These are phyloP conservation scores for Thalassiosira mediterranea DNA, from an alignment of 352 stramenopile species.

Conservation along the genomic window DNA sequence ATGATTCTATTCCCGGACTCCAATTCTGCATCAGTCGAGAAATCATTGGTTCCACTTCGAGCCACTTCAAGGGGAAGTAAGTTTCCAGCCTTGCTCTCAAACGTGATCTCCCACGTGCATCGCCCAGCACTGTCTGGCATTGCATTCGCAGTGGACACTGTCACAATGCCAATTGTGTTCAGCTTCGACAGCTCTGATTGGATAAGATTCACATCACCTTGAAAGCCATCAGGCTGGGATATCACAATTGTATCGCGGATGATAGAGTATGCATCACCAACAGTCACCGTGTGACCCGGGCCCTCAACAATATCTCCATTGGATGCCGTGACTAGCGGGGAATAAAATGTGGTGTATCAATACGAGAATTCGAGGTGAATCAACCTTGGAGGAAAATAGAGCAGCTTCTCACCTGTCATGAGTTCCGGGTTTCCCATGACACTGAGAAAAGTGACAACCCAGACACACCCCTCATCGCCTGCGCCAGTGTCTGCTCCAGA, in stretches of 20 bases:
- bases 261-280: slow-evolving; percentile 51
- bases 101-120: slow-evolving; percentile 92
- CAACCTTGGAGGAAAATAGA: neutral
- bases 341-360: neutral
- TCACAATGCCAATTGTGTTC: slow-evolving; percentile 89
- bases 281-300: slow-evolving; percentile 49
- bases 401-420: slow-evolving; percentile 31
- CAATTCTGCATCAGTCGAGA: slow-evolving; percentile 57
- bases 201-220: slow-evolving; percentile 89
- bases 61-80: slow-evolving; percentile 50
- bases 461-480: slow-evolving; percentile 87
- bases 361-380: neutral
- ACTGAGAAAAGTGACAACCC: slow-evolving; percentile 90
- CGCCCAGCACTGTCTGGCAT: slow-evolving; percentile 69
- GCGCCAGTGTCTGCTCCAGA: slow-evolving; percentile 31
- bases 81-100: slow-evolving; percentile 91
- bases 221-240: slow-evolving; percentile 77
- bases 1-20: slow-evolving; percentile 50
- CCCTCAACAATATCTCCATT: slow-evolving; percentile 43
- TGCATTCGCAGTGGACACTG: slow-evolving; percentile 79
- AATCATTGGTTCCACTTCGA: slow-evolving; percentile 45
- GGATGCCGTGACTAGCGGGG: slow-evolving; percentile 38
- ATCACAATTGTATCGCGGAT: slow-evolving; percentile 56
- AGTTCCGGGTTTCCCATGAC: slow-evolving; percentile 87
- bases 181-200: slow-evolving; percentile 93